Evolutionary conservation across 176 grass and related monocot genomes (phyloP), one percentile per base, ranked within the genome.

Genomic region (Musa beccarii): DNA sequence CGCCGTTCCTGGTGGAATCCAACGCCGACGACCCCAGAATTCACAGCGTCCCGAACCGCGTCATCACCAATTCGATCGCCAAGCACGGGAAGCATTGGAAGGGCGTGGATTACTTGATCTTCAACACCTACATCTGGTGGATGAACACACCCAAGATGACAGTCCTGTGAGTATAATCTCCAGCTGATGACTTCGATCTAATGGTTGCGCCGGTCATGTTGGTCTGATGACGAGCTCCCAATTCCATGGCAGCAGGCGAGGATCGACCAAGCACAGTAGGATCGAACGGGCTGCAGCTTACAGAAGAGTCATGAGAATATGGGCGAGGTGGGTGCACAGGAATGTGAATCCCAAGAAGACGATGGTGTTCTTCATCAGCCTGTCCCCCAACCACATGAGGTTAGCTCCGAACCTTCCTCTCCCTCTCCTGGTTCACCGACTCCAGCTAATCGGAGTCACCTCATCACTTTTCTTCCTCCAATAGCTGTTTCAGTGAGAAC

Each of bases 51-150:
- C 69, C 54, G 6, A 2, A 73, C 0, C 80, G 95, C 15, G 92
- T 99, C 75, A 89, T 99, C 69, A 72, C 86, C 2, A 70, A 89
- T 5, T 81, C 80, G 66, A 99, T 99, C 66, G 76, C 84, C 64
- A 79, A 43, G 3, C 95, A 99, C 69, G 90, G 88, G 0, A 80
- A 28, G 9, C n/a, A 94, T 70, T 99, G 95, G 90, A 94, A 73
- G 67, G 86, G 49, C 3, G 86, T 77, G 0, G 95, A 99, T 65
- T 99, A 91, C 80, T 83, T 99, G 75, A n/a, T 99, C 77, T 99
- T 99, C 83, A 93, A 99, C 76, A 94, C 90, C 12, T 99, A 99
- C 86, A 99, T 99, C 74, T 99, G 95, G 95, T 99, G 95, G 95
- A 87, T 99, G 88, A 99, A 99, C 84, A 83, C 70, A 0, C 8